phyloP scores from a whole-genome alignment of 495 filamentous ascomycete species.

The Penicillium salamii region DNA sequence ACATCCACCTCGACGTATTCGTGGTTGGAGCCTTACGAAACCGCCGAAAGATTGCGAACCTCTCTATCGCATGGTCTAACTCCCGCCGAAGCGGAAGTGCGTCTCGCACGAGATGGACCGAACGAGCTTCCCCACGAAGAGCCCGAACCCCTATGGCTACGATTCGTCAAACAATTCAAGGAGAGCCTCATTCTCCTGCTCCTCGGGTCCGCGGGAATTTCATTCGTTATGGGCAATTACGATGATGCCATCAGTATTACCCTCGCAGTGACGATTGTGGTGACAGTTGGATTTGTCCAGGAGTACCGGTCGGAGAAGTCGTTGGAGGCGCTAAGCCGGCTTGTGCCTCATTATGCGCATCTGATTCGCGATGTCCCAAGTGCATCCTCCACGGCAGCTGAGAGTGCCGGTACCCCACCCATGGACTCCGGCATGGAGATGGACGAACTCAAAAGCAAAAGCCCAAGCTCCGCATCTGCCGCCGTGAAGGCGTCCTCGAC shows the following conservation, averaged over 20 bases:
- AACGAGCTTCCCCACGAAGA: slow-evolving; percentile 95
- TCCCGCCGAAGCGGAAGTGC: slow-evolving; percentile 73
- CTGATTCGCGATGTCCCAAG: slow-evolving; percentile 62
- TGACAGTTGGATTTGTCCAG: slow-evolving; percentile 93
- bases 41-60: slow-evolving; percentile 74
- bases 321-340: slow-evolving; percentile 86
- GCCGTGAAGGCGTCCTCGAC: slow-evolving; percentile 73
- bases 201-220: slow-evolving; percentile 83
- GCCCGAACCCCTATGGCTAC: slow-evolving; percentile 89
- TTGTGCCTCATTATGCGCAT: slow-evolving; percentile 93
- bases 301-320: slow-evolving; percentile 98
- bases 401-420: slow-evolving; percentile 17
- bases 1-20: slow-evolving; percentile 60
- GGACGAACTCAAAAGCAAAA: slow-evolving; percentile 34
- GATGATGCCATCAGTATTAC: slow-evolving; percentile 96
- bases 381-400: slow-evolving; percentile 16
- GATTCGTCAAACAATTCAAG: slow-evolving; percentile 94
- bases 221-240: slow-evolving; percentile 88
- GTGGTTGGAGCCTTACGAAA: slow-evolving; percentile 68
- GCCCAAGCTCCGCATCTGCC: slow-evolving; percentile 42
- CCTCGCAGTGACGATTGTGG: slow-evolving; percentile 93
- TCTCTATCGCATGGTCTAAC: slow-evolving; percentile 78
- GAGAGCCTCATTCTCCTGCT: slow-evolving; percentile 89
- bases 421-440: slow-evolving; percentile 45
- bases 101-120: slow-evolving; percentile 75